Base-by-base conservation (phyloP, 2,329 filamentous ascomycete genomes). In the Tolypocladium ophioglossoides region DNA sequence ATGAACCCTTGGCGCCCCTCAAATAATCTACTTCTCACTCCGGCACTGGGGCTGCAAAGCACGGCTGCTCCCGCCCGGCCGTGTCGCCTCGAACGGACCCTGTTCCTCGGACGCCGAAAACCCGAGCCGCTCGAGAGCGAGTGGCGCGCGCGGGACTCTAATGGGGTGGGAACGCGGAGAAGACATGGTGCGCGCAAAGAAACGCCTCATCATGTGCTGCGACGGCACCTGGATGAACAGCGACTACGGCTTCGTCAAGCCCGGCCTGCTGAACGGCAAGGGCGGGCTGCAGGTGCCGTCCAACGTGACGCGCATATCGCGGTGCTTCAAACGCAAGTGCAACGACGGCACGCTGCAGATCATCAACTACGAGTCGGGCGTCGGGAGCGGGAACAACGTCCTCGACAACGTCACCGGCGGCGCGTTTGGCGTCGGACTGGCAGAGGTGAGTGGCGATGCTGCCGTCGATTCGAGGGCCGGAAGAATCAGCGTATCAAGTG, bases 351-450 rank as follows among this genome's bases (percentile, higher is more conserved):
- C 69, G 20, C 70, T 79, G 44, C 81, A 84, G 63, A 75, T 84
- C 58, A 77, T 84, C 54, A 78, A 76, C 60, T 85, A 85, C 62
- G 78, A 83, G 62, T 78, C 79, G 10, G 82, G 82, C 22, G 79
- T 84, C 32, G 82, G 82, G 18, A 80, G 78, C 3, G 75, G 75
- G 1, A 73, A 74, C 57, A 74, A 73, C 47, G 58, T 72, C 34
- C 53, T 80, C n/a, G 77, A 80, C 54, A 70, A 71, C 47, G 57
- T 83, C 18, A 74, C 75, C 0, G 79, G 79, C 7, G 80, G 80
- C 46, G 75, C 78, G 2, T 80, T 82, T 60, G 79, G 80, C 2
- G 65, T 72, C 18, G 79, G 80, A 1, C 74, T 83, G 44, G 70
- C 74, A 30, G 78, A 81, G 68, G 76, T 77, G 55, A 52, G 70